phyloP scores from a whole-genome alignment of 139 green algal species.

The Asterochloris erici region DNA sequence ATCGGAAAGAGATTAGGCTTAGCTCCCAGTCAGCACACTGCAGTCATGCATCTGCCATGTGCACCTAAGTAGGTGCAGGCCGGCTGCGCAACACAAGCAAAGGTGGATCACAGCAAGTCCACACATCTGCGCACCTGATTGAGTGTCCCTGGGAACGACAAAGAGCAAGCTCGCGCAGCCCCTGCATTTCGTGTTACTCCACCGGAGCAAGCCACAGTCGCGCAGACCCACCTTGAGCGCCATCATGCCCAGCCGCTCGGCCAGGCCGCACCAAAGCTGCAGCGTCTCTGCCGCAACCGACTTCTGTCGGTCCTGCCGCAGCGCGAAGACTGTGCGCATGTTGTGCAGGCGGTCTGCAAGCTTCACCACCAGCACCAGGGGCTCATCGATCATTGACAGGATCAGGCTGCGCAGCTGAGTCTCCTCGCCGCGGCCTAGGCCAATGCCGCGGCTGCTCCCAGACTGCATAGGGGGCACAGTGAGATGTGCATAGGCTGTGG shows the following conservation, averaged over 20 bases:
- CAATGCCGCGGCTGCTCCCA: constrained; percentile 2
- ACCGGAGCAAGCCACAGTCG: neutral
- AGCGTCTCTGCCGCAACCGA: constrained; percentile 85
- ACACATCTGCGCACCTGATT: too few species aligned
- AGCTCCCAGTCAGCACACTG: too few species aligned
- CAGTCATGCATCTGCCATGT: too few species aligned
- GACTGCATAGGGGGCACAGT: neutral
- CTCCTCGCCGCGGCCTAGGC: constrained; percentile 31
- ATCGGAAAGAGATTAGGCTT: too few species aligned
- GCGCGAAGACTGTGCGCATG: constrained; percentile 87
- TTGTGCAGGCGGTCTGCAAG: constrained; percentile 96
- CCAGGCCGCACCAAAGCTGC: constrained; percentile 89
- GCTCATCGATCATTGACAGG: constrained; percentile 72
- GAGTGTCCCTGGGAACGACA: too few species aligned
- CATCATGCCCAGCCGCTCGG: constrained; percentile 89
- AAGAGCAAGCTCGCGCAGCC: too few species aligned
- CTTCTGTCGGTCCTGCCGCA: constrained; percentile 66
- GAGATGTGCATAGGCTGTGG: too few species aligned
- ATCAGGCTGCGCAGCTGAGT: constrained; percentile 63
- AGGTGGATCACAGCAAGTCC: too few species aligned
- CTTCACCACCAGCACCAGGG: constrained; percentile 90
- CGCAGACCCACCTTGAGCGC: constrained; percentile 69
- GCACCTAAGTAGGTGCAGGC: too few species aligned
- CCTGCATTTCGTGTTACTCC: too few species aligned
- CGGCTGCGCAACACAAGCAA: too few species aligned